These are phyloP conservation scores for Leccinum uliginosum DNA, from an alignment of 768 basidiomycete species.

Conservation along the genomic window DNA sequence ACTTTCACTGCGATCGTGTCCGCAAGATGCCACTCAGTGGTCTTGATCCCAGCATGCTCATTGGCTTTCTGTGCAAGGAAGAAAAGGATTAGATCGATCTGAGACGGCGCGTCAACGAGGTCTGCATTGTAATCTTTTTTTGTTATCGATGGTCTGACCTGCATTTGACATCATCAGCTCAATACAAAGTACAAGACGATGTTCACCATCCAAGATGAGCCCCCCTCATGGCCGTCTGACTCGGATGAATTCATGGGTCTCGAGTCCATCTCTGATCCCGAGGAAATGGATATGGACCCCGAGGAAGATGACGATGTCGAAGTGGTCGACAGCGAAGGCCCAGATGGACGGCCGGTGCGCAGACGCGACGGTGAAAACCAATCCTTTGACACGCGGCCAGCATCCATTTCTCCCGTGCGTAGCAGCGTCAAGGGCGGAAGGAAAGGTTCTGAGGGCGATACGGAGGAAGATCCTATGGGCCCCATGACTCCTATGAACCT, in stretches of 20 bases:
- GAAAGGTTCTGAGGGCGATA: constrained; percentile 57
- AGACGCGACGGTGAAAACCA: constrained; percentile 38
- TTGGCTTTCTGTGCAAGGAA: constrained; percentile 85
- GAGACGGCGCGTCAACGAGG: constrained; percentile 63
- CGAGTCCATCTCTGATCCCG: constrained; percentile 77
- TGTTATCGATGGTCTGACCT: constrained; percentile 2
- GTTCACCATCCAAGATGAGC: constrained; percentile 85
- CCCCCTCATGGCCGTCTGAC: constrained; percentile 75
- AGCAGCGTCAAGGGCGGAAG: constrained; percentile 33
- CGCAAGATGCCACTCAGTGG: constrained; percentile 90
- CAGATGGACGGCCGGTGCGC: constrained; percentile 27
- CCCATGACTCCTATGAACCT: constrained; percentile 68
- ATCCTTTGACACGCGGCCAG: constrained; percentile 52
- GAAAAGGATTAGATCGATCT: constrained; percentile 87
- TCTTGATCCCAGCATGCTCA: constrained; percentile 94
- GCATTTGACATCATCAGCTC: constrained; percentile 10
- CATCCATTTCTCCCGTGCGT: constrained; percentile 40
- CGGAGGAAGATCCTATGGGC: constrained; percentile 68
- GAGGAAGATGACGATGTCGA: constrained; percentile 45
- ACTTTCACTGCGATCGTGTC: constrained; percentile 93
- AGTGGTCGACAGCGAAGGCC: constrained; percentile 23
- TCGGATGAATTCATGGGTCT: constrained; percentile 71
- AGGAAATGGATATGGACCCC: constrained; percentile 60
- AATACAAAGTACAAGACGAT: constrained; percentile 60
- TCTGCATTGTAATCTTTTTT: constrained; percentile 34